Base-by-base conservation (phyloP, 768 basidiomycete species). In the Amanita inopinata region DNA sequence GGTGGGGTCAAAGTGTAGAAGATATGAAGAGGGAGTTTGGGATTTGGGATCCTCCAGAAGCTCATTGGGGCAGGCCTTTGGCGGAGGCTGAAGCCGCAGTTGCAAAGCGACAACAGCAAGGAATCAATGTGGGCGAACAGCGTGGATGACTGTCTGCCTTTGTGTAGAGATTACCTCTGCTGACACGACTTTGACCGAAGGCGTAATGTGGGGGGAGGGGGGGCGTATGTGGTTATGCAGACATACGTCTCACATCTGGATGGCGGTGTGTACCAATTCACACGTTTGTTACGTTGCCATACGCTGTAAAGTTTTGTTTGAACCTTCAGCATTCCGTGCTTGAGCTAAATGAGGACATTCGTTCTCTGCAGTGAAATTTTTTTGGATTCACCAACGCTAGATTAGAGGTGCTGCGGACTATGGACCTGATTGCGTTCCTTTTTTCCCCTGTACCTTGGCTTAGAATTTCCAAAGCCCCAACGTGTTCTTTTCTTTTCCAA, bases 1-100 rank as follows among this genome's bases (percentile, higher is more conserved):
- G 92, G 40, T 98, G 93, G 94, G 76, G 76, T 39, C 80, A 88
- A 61, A 71, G 84, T 47, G 60, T 94, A 1, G 78, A 76, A 1
- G 87, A 90, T 37, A 70, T 99, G 64, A 83, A 89, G 64, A 71
- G 64, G 48, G 90, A 96, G 56, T 66, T 96, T 15, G 87, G 92
- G 6, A 73, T 94, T 11, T 80, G 77, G 76, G 81, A 88, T 51
- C 83, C 90, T 9, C 90, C 92, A 7, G 65, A 75, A 44, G 76
- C 80, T 38, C 68, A 66, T 49, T 87, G 84, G 76, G 72, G 79
- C 46, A 75, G 71, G 51, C 74, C 78, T 25, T 61, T 85, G 28
- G 69, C 64, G 33, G 80, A 85, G 56, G 77, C 78, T 14, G 75
- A 74, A 53, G 65, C 64, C 28, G 71, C 75, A 5, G 63, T 67